Conservation (phyloP, 2,329 filamentous ascomycete genomes). For the Diaporthe citriasiana region DNA sequence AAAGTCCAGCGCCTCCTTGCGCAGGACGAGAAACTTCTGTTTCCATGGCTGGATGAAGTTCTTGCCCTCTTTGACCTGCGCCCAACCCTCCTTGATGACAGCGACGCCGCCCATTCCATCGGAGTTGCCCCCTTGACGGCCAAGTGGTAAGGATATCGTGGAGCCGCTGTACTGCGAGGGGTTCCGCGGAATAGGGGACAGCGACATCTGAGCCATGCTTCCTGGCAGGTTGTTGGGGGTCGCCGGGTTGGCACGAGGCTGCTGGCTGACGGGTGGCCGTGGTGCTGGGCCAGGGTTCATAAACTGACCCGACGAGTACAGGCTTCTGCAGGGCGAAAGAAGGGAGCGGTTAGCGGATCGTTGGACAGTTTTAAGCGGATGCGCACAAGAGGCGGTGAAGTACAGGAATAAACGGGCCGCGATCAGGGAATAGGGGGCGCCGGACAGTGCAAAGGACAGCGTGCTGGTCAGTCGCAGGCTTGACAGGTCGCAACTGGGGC, state of each 20-base stretch:
- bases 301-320: conserved; percentile 78
- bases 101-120: conserved; percentile 77
- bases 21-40: conserved; percentile 90
- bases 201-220: conserved; percentile 83
- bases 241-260: conserved; percentile 82
- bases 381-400: conserved; percentile 18
- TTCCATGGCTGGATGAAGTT: conserved; percentile 90
- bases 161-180: conserved; percentile 77
- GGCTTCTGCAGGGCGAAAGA: conserved; percentile 53
- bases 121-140: conserved; percentile 62
- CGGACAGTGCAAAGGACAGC: conserved; percentile 16
- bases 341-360: conserved; percentile 33
- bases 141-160: conserved; percentile 79
- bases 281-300: conserved; percentile 98
- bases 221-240: conserved; percentile 77
- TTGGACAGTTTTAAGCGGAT: conserved; percentile 24
- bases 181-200: conserved; percentile 78
- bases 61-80: conserved; percentile 90
- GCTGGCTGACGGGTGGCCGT: conserved; percentile 73
- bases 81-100: conserved; percentile 85
- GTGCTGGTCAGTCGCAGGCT: not conserved
- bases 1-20: conserved; percentile 94
- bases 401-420: conserved; percentile 4
- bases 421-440: conserved; percentile 31
- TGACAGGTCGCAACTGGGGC: conserved; percentile 7